A percentile compares a stretch with the other conserved stretches of the same genome.
Conservation (phyloP, 352 stramenopile species). For the Pythium angustatum region DNA sequence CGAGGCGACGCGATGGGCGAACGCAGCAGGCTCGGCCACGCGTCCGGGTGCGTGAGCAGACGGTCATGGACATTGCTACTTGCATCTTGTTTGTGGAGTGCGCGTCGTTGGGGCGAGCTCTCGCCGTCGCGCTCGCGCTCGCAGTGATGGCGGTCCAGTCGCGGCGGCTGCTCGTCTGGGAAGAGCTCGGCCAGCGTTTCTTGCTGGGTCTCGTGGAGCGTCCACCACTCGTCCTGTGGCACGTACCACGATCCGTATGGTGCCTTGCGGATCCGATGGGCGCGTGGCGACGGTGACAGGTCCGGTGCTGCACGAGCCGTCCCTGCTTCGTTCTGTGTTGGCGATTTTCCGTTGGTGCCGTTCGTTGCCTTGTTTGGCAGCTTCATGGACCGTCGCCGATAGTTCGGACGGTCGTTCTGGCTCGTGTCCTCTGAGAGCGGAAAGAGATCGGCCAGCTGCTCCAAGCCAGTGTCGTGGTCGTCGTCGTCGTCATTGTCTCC, state of each 20-base stretch:
- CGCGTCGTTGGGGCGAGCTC: conserved; percentile 9
- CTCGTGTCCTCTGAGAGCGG: conserved; percentile 6
- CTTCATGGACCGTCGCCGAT: conserved; percentile 1
- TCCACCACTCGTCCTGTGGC: conserved; percentile 54
- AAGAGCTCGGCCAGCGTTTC: conserved; percentile 35
- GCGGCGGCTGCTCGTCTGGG: conserved; percentile 10
- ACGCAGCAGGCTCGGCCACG: conserved; percentile 24
- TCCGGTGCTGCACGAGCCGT: too few species aligned
- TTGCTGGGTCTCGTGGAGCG: conserved; percentile 39
- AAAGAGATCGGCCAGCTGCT: conserved; percentile 3
- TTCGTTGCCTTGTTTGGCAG: background rate
- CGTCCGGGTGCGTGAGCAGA: conserved; percentile 5
- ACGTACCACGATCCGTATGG: conserved; percentile 66
- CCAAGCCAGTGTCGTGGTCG: background rate
- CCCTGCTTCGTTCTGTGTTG: background rate
- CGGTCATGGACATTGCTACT: background rate
- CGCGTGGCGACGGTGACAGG: background rate
- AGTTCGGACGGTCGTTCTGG: background rate
- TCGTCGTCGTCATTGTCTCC: background rate
- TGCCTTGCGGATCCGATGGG: conserved; percentile 21
- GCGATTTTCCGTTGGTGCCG: background rate
- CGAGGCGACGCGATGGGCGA: background rate
- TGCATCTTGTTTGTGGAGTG: background rate
- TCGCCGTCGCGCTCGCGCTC: background rate
- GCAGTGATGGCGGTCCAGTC: conserved; percentile 10